These are phyloP conservation scores for Andrographis paniculata DNA, from an alignment of 305 asterid genomes.

Conservation along the genomic window DNA sequence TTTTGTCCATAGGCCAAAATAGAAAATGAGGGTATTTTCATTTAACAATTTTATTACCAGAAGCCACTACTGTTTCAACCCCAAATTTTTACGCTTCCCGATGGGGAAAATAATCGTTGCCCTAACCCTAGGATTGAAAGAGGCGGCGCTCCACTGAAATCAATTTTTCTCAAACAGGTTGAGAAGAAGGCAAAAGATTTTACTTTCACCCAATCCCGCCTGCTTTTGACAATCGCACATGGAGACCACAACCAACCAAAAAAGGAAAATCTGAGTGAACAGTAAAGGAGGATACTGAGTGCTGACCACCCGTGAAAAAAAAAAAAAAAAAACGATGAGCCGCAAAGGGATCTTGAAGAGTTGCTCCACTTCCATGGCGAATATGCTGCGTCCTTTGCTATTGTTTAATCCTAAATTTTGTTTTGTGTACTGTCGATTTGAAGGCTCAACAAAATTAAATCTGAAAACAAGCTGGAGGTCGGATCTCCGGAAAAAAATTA, in stretches of 20 bases:
- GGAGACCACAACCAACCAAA: not conserved
- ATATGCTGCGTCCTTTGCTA: constrained; percentile 14
- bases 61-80: not conserved
- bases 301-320: too few relatives aligned
- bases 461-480: too few relatives aligned
- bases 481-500: too few relatives aligned
- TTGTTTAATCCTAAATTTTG: constrained; percentile 3
- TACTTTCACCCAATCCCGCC: constrained; percentile 18
- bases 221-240: too few relatives aligned
- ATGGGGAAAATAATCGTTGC: constrained; percentile 19
- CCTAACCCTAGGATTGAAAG: constrained; percentile 17
- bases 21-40: too few relatives aligned
- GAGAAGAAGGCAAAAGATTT: not conserved
- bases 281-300: too few relatives aligned
- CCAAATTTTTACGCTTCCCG: constrained; percentile 14
- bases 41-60: too few relatives aligned
- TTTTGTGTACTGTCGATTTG: too few relatives aligned
- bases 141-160: constrained; percentile 13
- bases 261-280: too few relatives aligned
- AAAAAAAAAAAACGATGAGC: constrained; percentile 10
- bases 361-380: constrained; percentile 11
- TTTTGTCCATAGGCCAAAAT: too few relatives aligned
- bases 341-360: constrained; percentile 25
- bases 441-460: too few relatives aligned
- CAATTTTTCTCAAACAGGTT: not conserved